Evolutionary conservation across 1,139 yeast genomes (phyloP), one percentile per base, ranked within the genome.

Genomic region (Eremothecium cymbalariae): DNA sequence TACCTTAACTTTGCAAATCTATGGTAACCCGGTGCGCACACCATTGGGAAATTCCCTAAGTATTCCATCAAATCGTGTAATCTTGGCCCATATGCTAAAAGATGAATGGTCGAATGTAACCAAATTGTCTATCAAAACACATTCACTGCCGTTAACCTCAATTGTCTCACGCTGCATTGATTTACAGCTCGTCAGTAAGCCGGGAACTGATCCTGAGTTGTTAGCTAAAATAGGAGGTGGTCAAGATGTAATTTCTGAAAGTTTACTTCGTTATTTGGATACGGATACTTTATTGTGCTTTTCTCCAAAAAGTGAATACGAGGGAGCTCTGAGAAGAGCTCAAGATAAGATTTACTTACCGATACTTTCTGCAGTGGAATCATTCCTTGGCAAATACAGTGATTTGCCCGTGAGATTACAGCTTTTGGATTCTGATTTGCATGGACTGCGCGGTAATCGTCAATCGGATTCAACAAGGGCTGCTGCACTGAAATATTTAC

Each of bases 241-340:
- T 43, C 60, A 73, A 32, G 69, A 68, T 5, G 74, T 70, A 37
- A 68, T 81, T 25, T 70, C 72, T 43, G 54, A 64, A 33, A 68
- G 70, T 42, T 55, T 90, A 44, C 63, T 88, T 49, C 76, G 90
- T 39, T 90, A 86, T 54, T 65, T 93, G 37, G 98, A 90, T 54
- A 90, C 98, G 1, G 98, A 90, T 56, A 86, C 97, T 2, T 65
- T 94, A 46, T 67, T 90, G 33, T 85, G 88, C 7, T 82, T 86
- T 53, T 75, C 95, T 1, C 93, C 95, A n/a, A 47, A 49, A 11
- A 70, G 67, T 31, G 97, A 90, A 56, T 86, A 82, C 53, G 90
- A 82, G 45, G 98, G 97, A 6, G 67, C 65, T 27, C 66, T 90
- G 44, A 72, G 97, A 51, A 57, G 64, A 28, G 84, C 72, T 23